These are phyloP conservation scores for Suhomyces sp. DNA, from an alignment of 805 yeast genomes.

Conservation along the genomic window DNA sequence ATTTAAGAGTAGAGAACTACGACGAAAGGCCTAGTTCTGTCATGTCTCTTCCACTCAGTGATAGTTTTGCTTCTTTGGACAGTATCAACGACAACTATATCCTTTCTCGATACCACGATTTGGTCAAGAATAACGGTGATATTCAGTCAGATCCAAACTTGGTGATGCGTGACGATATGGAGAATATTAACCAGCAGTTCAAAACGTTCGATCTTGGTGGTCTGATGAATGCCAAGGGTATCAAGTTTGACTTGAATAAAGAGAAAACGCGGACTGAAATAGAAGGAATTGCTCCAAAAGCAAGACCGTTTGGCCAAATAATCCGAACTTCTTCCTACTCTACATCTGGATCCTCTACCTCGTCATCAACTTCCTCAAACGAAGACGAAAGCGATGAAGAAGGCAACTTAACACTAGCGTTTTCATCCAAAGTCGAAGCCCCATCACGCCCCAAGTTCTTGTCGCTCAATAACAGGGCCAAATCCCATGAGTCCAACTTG, in stretches of 20 bases:
- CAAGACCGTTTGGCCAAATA: not conserved
- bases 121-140: slow-evolving; percentile 13
- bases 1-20: slow-evolving; percentile 29
- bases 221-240: slow-evolving; percentile 30
- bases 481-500: slow-evolving; percentile 42
- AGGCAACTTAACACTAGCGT: slow-evolving; percentile 44
- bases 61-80: slow-evolving; percentile 76
- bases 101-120: slow-evolving; percentile 37
- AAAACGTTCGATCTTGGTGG: slow-evolving; percentile 33
- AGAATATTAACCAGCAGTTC: slow-evolving; percentile 32
- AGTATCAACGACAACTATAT: slow-evolving; percentile 61
- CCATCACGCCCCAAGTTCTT: slow-evolving; percentile 33
- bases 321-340: slow-evolving; percentile 7
- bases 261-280: slow-evolving; percentile 7
- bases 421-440: slow-evolving; percentile 39
- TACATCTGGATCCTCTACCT: slow-evolving; percentile 12
- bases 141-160: slow-evolving; percentile 10
- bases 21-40: slow-evolving; percentile 57
- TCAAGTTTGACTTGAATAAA: slow-evolving; percentile 2
- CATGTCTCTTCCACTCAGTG: slow-evolving; percentile 63
- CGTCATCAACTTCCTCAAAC: slow-evolving; percentile 11
- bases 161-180: slow-evolving; percentile 3
- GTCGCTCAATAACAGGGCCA: slow-evolving; percentile 32
- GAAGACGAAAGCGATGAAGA: slow-evolving; percentile 34
- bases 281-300: slow-evolving; percentile 23